Conservation (phyloP, 352 stramenopile species). For the Globisporangium carolinianum region DNA sequence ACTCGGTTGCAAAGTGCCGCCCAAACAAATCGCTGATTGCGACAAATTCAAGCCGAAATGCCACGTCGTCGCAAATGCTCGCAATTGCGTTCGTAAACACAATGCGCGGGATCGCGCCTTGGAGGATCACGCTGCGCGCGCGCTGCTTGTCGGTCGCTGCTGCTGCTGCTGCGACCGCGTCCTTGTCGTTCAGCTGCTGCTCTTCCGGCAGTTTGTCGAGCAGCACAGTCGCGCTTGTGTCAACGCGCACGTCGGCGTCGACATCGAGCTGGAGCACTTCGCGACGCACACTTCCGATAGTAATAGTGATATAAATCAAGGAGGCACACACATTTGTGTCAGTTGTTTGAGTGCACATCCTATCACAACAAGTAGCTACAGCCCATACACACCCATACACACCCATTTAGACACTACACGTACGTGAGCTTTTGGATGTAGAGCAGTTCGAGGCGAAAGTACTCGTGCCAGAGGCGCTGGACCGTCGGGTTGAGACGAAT, state of each 20-base stretch:
- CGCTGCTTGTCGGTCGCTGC: slow-evolving; percentile 44
- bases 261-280: slow-evolving; percentile 73
- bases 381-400: neutral
- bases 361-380: neutral
- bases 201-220: slow-evolving; percentile 60
- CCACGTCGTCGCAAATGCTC: slow-evolving; percentile 48
- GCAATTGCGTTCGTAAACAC: slow-evolving; percentile 70
- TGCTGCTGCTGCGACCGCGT: slow-evolving; percentile 15
- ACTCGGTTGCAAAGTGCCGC: slow-evolving; percentile 36
- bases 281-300: slow-evolving; percentile 37
- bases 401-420: slow-evolving; percentile 1
- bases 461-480: slow-evolving; percentile 86
- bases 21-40: slow-evolving; percentile 75
- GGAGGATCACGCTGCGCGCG: slow-evolving; percentile 58
- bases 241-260: slow-evolving; percentile 16
- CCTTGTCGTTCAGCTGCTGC: slow-evolving; percentile 15
- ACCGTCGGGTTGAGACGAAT: slow-evolving; percentile 84
- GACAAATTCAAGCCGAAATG: slow-evolving; percentile 74
- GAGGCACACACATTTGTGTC: no score
- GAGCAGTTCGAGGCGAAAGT: slow-evolving; percentile 86
- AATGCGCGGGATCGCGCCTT: slow-evolving; percentile 81
- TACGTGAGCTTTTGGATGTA: slow-evolving; percentile 86
- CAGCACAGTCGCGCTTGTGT: slow-evolving; percentile 31
- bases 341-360: no score
- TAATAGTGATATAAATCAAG: no score